Evolutionary conservation across 148 eudicot genomes (phyloP), one percentile per base, ranked within the genome.

Genomic region (Cornus suecica): DNA sequence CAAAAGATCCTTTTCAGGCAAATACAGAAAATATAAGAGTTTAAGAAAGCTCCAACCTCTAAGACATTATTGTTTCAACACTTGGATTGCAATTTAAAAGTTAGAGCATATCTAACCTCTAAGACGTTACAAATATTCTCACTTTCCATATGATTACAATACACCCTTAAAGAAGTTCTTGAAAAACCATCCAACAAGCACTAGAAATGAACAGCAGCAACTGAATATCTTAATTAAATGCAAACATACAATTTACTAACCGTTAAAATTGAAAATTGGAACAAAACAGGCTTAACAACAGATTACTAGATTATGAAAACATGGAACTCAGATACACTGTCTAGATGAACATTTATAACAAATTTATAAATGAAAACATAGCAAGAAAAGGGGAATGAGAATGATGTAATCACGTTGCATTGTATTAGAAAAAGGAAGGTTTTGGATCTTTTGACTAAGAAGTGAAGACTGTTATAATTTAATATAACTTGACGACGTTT

Each of bases 271-370:
- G 23, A 68, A 69, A 24, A 69, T 11, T 9, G 42, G 15, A 32
- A 67, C 23, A 67, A 67, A 67, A 67, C 10, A 32, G 24, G 42
- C 71, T 30, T 66, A 31, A 66, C 26, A 30, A 66, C 42, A 29
- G 41, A 66, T 22, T 30, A 22, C 69, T 37, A 15, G 37, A 65
- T 13, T 32, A 22, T 20, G 13, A 22, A 22, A 30, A 66, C 16
- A 26, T 8, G 24, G 69, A 66, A 3, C 23, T 54, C 15, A 20
- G 61, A 22, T 18, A n/a, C 24, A n/a, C 62, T 10, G 8, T 58
- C 62, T 58, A 68, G 24, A 68, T 20, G 52, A 68, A 34, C 1
- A 37, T 0, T 14, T 22, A 68, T 52, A 41, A 20, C 24, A 58
- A 58, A 58, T 58, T 18, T 11, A 22, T 5, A 58, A n/a, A 5